phyloP scores from a whole-genome alignment of 345 rosid genomes.

The Arabidopsis arenosa region DNA sequence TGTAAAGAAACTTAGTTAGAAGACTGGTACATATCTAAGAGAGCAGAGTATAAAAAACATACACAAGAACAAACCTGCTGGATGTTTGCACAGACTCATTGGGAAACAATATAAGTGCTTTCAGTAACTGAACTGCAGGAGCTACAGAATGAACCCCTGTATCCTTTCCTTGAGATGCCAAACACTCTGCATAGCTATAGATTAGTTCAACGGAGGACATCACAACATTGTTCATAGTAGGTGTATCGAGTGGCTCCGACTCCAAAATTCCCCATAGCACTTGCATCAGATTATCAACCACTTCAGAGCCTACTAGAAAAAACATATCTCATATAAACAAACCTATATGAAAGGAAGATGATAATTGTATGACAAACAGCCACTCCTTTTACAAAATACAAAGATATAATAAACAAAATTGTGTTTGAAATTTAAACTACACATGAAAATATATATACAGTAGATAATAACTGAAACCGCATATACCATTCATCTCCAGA shows the following conservation, averaged over 20 bases:
- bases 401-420: conserved; percentile 23
- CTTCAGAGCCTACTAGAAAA: conserved; percentile 75
- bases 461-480: conserved; percentile 15
- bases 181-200: conserved; percentile 95
- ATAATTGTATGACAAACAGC: conserved; percentile 19
- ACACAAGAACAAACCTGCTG: conserved; percentile 74
- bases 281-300: conserved; percentile 92
- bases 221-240: conserved; percentile 87
- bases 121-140: conserved; percentile 82
- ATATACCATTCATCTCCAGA: conserved; percentile 79
- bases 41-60: conserved; percentile 18
- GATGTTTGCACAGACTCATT: conserved; percentile 91
- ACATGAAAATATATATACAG: conserved; percentile 20
- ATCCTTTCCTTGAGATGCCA: conserved; percentile 82
- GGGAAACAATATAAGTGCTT: conserved; percentile 80
- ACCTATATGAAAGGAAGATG: conserved; percentile 30
- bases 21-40: conserved; percentile 23
- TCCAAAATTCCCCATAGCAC: conserved; percentile 98
- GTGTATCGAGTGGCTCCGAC: conserved; percentile 89
- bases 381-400: conserved; percentile 13
- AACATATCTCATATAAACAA: conserved; percentile 27
- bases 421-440: conserved; percentile 17
- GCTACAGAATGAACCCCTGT: conserved; percentile 68
- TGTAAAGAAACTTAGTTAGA: conserved; percentile 50
- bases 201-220: conserved; percentile 92